These are phyloP conservation scores for Cadophora sp. DNA, from an alignment of 2,329 filamentous ascomycete genomes.

Conservation along the genomic window DNA sequence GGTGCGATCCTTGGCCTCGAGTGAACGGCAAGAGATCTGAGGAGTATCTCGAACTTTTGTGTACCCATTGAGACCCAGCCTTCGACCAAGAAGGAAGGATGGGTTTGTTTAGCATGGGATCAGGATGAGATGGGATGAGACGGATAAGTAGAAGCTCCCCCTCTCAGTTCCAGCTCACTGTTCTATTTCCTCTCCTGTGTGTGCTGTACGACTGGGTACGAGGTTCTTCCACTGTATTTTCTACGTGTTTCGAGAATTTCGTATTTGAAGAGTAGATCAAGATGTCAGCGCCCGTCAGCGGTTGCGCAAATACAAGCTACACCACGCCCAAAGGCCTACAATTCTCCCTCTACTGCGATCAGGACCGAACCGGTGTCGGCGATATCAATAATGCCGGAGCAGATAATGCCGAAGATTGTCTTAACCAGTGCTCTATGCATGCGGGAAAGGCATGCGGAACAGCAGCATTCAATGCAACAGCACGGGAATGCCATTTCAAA, in stretches of 20 bases:
- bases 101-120: neutral
- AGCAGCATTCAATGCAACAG: neutral
- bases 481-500: neutral
- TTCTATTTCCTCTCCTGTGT: neutral
- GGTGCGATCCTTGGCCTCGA: neutral
- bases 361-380: slow-evolving; percentile 6
- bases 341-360: slow-evolving; percentile 9
- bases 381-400: slow-evolving; percentile 8
- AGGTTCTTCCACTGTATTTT: neutral
- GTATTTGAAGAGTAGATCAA: neutral
- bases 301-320: neutral
- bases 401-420: neutral
- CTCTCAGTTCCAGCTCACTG: neutral
- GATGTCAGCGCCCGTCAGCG: neutral
- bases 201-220: neutral
- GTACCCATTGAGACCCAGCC: neutral
- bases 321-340: neutral
- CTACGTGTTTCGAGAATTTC: neutral
- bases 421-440: slow-evolving; percentile 6
- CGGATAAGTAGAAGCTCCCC: neutral
- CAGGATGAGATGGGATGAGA: neutral
- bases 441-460: neutral
- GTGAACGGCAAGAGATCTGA: neutral
- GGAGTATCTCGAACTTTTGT: neutral
- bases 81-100: neutral